Evolutionary conservation across 106 monocot genomes (phyloP).

Genomic region (Apostasia ramifera): DNA sequence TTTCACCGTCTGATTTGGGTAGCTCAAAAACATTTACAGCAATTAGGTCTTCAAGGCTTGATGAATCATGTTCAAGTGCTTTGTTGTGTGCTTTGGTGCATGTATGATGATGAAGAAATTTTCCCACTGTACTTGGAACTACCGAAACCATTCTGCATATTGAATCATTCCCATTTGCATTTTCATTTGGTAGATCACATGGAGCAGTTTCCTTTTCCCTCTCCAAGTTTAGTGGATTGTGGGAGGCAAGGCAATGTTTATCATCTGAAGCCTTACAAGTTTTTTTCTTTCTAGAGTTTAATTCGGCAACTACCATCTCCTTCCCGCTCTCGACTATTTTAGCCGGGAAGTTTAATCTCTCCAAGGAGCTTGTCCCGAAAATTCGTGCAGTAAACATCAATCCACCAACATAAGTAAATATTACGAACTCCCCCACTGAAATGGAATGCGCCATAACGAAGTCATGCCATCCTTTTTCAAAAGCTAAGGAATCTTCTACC

Average conservation of each 20-base stretch:
- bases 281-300: background rate
- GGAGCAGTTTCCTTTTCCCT: background rate
- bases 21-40: background rate
- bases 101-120: background rate
- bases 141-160: background rate
- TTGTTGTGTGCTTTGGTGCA: background rate
- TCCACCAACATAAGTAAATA: conserved; percentile 15
- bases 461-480: conserved; percentile 30
- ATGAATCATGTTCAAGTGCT: conserved; percentile 1
- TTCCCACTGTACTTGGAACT: background rate
- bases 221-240: background rate
- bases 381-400: conserved; percentile 18
- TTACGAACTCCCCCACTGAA: conserved; percentile 20
- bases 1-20: background rate
- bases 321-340: background rate
- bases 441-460: conserved; percentile 30
- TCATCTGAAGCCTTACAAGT: conserved; percentile 1
- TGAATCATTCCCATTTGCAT: conserved; percentile 1
- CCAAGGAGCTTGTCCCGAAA: conserved; percentile 17
- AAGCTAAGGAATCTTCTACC: conserved; percentile 24
- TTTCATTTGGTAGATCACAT: background rate
- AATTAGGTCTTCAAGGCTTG: background rate
- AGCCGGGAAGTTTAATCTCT: conserved; percentile 12
- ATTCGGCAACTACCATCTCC: background rate
- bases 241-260: background rate